Percentiles rank a stretch among this genome's conserved stretches.
Conservation (phyloP, 2,329 filamentous ascomycete genomes). For the Sclerotinia minor region DNA sequence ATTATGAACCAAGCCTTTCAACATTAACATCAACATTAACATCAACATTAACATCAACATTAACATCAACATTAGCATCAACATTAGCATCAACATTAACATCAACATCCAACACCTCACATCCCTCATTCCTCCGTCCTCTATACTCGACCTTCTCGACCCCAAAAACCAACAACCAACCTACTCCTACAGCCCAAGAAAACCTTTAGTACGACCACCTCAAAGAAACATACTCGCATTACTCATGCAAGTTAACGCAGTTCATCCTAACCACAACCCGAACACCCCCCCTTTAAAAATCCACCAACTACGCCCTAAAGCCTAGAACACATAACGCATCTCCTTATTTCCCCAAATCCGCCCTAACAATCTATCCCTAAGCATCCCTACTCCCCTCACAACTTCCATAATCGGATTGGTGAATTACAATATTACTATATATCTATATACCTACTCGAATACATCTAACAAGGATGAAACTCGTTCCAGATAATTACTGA, state of each 20-base stretch:
- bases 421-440: constrained; percentile 3
- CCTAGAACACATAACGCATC: neutral
- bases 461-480: neutral
- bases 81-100: no score
- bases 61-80: no score
- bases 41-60: no score
- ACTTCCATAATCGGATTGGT: neutral
- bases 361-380: neutral
- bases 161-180: neutral
- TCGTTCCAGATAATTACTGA: neutral
- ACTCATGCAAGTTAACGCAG: no score
- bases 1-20: neutral
- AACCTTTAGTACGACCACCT: no score
- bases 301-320: neutral
- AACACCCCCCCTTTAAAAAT: neutral
- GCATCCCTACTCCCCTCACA: neutral
- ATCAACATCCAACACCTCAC: neutral
- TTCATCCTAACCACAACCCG: neutral
- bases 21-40: neutral
- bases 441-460: no score
- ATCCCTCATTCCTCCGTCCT: neutral
- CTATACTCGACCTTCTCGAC: neutral
- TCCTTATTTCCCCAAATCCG: neutral
- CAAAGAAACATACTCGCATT: neutral
- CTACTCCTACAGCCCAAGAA: neutral